A percentile compares a stretch with the other conserved stretches of the same genome.
Evolutionary conservation across 2,329 filamentous ascomycete species (phyloP).

Genomic region (Diaporthe eres): DNA sequence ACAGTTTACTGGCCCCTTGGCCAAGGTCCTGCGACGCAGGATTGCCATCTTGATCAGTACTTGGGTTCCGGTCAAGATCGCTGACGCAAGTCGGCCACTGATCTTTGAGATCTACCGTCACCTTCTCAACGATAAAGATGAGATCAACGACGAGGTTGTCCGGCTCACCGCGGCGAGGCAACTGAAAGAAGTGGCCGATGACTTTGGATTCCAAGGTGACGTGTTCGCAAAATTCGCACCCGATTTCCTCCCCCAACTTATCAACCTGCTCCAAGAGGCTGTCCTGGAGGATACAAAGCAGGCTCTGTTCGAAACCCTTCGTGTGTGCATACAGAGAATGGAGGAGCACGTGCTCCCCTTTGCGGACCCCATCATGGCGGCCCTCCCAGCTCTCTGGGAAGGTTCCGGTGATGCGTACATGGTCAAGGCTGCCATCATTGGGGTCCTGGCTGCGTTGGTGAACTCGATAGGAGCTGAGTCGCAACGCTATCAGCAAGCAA

Average conservation of each 20-base stretch:
- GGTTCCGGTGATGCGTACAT: constrained; percentile 84
- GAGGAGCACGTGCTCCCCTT: constrained; percentile 78
- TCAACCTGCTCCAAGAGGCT: constrained; percentile 83
- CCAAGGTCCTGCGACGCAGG: constrained; percentile 87
- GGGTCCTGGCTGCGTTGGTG: constrained; percentile 87
- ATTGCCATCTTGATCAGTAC: constrained; percentile 91
- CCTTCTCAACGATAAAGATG: constrained; percentile 82
- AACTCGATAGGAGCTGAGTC: constrained; percentile 86
- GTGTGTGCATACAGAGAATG: constrained; percentile 84
- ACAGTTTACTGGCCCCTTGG: constrained; percentile 72
- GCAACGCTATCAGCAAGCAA: constrained; percentile 81
- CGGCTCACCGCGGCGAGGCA: constrained; percentile 91
- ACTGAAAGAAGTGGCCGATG: constrained; percentile 84
- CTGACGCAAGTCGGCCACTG: constrained; percentile 75
- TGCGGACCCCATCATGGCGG: constrained; percentile 84
- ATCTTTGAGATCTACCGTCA: constrained; percentile 93
- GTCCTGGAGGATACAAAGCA: constrained; percentile 91
- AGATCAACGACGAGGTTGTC: constrained; percentile 90
- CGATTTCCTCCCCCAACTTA: constrained; percentile 79
- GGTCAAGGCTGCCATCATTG: constrained; percentile 93
- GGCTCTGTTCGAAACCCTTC: constrained; percentile 88
- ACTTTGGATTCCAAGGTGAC: constrained; percentile 83
- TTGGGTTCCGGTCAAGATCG: constrained; percentile 87
- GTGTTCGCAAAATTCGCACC: constrained; percentile 84
- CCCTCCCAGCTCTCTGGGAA: constrained; percentile 88